Evolutionary conservation across 78 protist genomes (phyloP), one percentile per base, ranked within the genome.

Genomic region (Guillardia theta): DNA sequence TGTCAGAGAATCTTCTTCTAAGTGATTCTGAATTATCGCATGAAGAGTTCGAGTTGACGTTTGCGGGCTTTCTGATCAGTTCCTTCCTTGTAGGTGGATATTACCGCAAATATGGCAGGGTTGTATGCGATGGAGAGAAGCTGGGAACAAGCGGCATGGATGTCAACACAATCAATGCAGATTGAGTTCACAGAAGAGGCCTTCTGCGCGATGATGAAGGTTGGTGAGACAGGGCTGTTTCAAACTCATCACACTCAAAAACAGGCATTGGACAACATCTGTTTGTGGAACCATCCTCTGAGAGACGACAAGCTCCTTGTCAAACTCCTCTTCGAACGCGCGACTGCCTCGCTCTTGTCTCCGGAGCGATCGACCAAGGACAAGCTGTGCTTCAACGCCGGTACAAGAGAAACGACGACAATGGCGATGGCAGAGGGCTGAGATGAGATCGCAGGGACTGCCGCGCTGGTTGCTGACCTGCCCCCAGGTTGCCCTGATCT

Each of bases 121-220:
- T 6, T 70, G 45, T 70, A 70, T 12, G 78, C 78, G 8, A 64
- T 64, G 78, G 22, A 10, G 36, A 4, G 83, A 4, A 1, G 36
- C 83, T 18, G 41, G 83, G 83, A 70, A 43, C 83, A 70, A 12
- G 36, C 83, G 1, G 83, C 83, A 1, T 43, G 6, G 27, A 15
- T 70, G 27, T 36, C 83, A 1, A 22, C 83, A 0, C 83, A 33
- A 24, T 70, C 83, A 4, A 36, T 70, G 46, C 15, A 12, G 1
- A 2, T 70, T 1, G 83, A 70, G 83, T 70, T 70, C 41, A 70
- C 83, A 6, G 83, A 70, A 43, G 83, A 70, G 41, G 83, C 83
- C 4, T 70, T 70, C 41, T 70, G 83, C 41, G 83, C 83, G 83
- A 36, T 70, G 45, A 70, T 70, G 83, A 70, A 70, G 83, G 70